Base-by-base conservation (phyloP, 257 asterid genomes). In the Fraxinus anomala region DNA sequence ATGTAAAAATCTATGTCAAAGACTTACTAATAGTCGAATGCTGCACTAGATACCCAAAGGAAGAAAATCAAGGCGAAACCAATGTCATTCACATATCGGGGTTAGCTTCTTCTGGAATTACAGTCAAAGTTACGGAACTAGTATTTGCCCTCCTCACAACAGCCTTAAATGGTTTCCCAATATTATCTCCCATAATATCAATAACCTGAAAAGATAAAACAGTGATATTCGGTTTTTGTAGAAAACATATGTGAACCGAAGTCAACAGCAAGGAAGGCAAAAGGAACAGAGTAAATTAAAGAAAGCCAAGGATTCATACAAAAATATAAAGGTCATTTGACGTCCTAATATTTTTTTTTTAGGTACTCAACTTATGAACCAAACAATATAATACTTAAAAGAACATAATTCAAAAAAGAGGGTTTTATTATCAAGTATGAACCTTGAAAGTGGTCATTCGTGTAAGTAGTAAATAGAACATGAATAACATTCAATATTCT, bases 41-140 rank as follows among this genome's bases (percentile, higher is more conserved):
- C 68, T 61, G 68, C 33, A 24, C 31, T 24, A 23, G 37, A 7
- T 24, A 17, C 11, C 21, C 26, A 24, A 6, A n/a, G 23, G 47
- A 28, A 16, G 34, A 73, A 0, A 12, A 70, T 9, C 36, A 31
- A 23, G 30, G 28, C 3, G 76, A 61, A 61, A 34, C 12, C 21
- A 0, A 23, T 24, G 28, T 61, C 76, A 9, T 72, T 93, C 86
- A 94, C 96, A 91, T 86, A 31, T 85, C 88, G 26, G 96, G 94
- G 81, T 89, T 91, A 76, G 94, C 97, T 83, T 94, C 97, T 34
- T 84, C 94, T 14, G 98, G 98, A 80, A 76, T 87, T 65, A 94
- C 98, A 54, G 89, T 86, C 85, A 94, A 77, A 34, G 91, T 94
- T 59, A 44, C 80, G 1, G 85, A 79, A 61, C 78, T 81, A 71